phyloP scores from a whole-genome alignment of 1,284 basidiomycete genomes.

The Irpex sp. region DNA sequence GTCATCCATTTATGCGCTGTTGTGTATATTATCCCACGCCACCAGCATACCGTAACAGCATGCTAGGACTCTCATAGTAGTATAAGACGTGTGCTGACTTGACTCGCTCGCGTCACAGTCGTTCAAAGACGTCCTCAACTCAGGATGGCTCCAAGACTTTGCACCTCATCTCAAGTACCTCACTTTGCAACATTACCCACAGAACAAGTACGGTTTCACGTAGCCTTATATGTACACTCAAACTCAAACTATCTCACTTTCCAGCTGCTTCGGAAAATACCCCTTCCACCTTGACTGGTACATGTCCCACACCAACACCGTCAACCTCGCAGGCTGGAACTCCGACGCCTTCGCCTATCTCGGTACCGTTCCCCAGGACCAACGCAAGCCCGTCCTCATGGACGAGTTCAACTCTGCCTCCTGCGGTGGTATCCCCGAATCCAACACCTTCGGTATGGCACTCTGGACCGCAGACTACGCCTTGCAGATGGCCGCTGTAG shows the following conservation, averaged over 20 bases:
- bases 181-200: slow-evolving; percentile 32
- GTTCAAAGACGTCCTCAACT: slow-evolving; percentile 36
- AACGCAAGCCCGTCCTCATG: slow-evolving; percentile 46
- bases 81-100: neutral
- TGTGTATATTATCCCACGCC: neutral
- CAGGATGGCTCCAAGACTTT: slow-evolving; percentile 39
- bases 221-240: neutral
- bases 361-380: slow-evolving; percentile 13
- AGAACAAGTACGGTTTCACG: slow-evolving; percentile 17
- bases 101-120: slow-evolving; percentile 23
- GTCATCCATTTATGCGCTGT: too few species aligned
- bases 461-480: slow-evolving; percentile 58
- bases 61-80: neutral
- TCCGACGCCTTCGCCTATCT: slow-evolving; percentile 30
- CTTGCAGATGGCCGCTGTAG: slow-evolving; percentile 44
- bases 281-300: slow-evolving; percentile 28
- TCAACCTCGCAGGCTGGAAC: slow-evolving; percentile 41
- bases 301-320: slow-evolving; percentile 27
- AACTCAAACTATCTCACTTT: neutral
- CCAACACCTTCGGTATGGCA: slow-evolving; percentile 59
- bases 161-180: slow-evolving; percentile 40
- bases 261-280: slow-evolving; percentile 20
- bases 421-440: slow-evolving; percentile 61
- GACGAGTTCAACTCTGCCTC: slow-evolving; percentile 67
- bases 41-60: neutral